Evolutionary conservation across 2,329 filamentous ascomycete species (phyloP).

Genomic region (Aspergillus sp.): DNA sequence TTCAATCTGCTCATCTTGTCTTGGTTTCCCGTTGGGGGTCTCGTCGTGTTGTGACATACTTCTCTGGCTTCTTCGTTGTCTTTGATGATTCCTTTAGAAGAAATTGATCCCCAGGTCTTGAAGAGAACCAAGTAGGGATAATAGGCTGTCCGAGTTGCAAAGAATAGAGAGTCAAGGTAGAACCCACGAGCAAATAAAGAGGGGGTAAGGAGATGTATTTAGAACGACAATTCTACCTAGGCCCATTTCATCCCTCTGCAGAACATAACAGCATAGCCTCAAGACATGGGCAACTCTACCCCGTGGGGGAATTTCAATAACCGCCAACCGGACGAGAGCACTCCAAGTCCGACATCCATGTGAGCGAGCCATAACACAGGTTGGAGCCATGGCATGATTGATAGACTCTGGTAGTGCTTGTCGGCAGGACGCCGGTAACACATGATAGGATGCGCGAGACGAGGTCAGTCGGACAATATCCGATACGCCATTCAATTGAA

Average conservation of each 20-base stretch:
- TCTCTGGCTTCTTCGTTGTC: constrained; percentile 5
- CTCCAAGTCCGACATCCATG: constrained; percentile 12
- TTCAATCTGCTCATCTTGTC: constrained; percentile 29
- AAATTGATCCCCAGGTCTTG: background rate
- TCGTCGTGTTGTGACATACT: constrained; percentile 22
- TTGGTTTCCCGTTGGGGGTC: constrained; percentile 13
- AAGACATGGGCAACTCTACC: constrained; percentile 12
- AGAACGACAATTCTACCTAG: background rate
- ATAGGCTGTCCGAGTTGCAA: background rate
- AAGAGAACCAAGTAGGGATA: background rate
- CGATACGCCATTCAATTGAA: constrained; percentile 19
- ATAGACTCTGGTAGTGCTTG: background rate
- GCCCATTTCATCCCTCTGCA: background rate
- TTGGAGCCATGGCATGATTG: background rate
- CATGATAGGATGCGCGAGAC: background rate
- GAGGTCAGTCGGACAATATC: constrained; percentile 18
- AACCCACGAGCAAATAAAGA: background rate
- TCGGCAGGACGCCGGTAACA: background rate
- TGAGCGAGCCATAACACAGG: background rate
- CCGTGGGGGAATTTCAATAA: constrained; percentile 25
- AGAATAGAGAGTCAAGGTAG: background rate
- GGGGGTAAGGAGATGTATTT: background rate
- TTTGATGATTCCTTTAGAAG: background rate
- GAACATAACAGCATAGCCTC: background rate
- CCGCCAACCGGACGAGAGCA: constrained; percentile 16